Evolutionary conservation across 805 yeast genomes (phyloP), one percentile per base, ranked within the genome.

Genomic region (Danielia oregonensis): DNA sequence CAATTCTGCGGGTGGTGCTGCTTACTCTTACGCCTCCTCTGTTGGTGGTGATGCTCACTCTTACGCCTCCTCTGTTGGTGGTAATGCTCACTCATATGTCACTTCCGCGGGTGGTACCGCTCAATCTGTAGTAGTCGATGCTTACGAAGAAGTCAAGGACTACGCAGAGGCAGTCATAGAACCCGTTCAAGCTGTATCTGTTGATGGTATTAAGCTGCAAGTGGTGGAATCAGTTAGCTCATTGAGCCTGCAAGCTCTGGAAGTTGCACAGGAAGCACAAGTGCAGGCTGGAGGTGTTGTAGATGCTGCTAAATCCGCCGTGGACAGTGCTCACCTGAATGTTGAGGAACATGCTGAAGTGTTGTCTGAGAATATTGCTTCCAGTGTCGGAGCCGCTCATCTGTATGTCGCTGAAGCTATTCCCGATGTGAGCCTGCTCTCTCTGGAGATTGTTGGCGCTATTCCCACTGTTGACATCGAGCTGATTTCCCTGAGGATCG

Each of bases 361-460:
- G 30, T 27, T 27, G 26, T 24, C 18, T 32, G 16, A 17, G 12
- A 28, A 32, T 6, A 17, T 26, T 15, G n/a, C 24, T 19, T 19
- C 22, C 22, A 9, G 22, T 19, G 22, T 19, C 9, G 22, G 9
- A 9, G 9, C 22, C 6, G 22, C 22, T 19, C 22, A 19, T 7
- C 22, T 19, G 22, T 19, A 7, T 6, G 22, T 19, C 29, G n/a
- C 22, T 24, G 37, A 35, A 12, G 7, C 33, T 29, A 15, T 29
- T 10, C 27, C n/a, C 5, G 29, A 19, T 15, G 12, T 4, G 24
- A 33, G 29, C n/a, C 26, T 28, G 11, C 26, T 6, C 14, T 16
- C 18, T 11, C 13, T 10, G 14, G 9, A 13, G 9, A 19, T 19
- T 9, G 22, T 9, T 9, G 22, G 9, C 6, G 22, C 9, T 9